These are phyloP conservation scores for Luzula sylvatica DNA, from an alignment of 176 grass and related monocot species.

Conservation along the genomic window DNA sequence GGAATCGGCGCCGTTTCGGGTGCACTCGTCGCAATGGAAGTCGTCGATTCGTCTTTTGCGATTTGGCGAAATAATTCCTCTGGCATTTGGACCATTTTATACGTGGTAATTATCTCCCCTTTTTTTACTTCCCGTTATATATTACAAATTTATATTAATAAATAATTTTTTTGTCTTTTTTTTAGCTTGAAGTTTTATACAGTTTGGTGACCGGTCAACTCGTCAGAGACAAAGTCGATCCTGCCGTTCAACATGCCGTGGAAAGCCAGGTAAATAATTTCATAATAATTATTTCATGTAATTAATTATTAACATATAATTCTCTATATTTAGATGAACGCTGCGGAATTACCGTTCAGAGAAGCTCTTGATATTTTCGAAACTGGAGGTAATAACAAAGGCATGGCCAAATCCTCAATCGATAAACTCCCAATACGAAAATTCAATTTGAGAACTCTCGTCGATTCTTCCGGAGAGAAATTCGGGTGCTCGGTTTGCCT, in stretches of 20 bases:
- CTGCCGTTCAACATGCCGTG: slow-evolving; percentile 68
- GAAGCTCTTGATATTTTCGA: slow-evolving; percentile 47
- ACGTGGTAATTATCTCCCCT: slow-evolving; percentile 30
- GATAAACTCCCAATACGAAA: slow-evolving; percentile 35
- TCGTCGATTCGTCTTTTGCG: slow-evolving; percentile 64
- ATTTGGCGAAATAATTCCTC: slow-evolving; percentile 55
- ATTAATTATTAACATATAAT: neutral
- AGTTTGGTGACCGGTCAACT: slow-evolving; percentile 51
- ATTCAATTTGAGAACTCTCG: slow-evolving; percentile 15
- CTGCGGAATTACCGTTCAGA: slow-evolving; percentile 24
- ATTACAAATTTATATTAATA: neutral
- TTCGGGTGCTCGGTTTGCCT: slow-evolving; percentile 60
- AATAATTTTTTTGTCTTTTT: neutral
- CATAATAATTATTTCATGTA: no score
- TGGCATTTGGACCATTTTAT: slow-evolving; percentile 78
- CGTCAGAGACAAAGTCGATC: slow-evolving; percentile 53
- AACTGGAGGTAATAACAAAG: slow-evolving; percentile 26
- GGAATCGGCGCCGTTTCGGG: slow-evolving; percentile 78
- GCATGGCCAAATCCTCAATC: slow-evolving; percentile 43
- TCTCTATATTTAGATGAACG: slow-evolving; percentile 50
- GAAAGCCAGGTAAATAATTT: slow-evolving; percentile 47
- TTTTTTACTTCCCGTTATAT: no score
- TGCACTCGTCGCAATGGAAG: slow-evolving; percentile 85
- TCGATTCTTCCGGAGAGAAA: slow-evolving; percentile 17
- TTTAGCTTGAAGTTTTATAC: slow-evolving; percentile 44